A percentile compares a stretch with the other conserved stretches of the same genome.
Evolutionary conservation across 371 early-diverging fungal species (phyloP).

Genomic region (Zychaea mexicana): DNA sequence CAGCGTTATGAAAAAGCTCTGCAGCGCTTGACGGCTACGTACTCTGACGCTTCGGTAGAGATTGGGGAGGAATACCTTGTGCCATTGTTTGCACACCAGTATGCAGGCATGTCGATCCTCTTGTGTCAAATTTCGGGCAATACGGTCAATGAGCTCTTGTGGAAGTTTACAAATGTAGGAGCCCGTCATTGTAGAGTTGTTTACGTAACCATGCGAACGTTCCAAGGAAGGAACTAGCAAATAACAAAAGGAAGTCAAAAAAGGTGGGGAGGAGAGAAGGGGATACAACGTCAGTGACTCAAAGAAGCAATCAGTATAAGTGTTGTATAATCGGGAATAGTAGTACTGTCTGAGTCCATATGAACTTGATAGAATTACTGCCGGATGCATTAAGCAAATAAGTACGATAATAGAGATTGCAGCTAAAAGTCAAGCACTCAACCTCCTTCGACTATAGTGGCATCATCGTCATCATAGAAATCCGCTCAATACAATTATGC

Average conservation of each 20-base stretch:
- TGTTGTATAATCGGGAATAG: too few relatives aligned
- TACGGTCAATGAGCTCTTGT: conserved; percentile 4
- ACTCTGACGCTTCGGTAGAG: conserved; percentile 2
- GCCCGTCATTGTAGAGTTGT: not conserved
- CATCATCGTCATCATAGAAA: too few relatives aligned
- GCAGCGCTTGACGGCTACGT: not conserved
- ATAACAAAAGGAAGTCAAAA: not conserved
- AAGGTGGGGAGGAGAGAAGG: too few relatives aligned
- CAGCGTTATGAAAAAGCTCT: not conserved
- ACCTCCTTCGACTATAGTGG: too few relatives aligned
- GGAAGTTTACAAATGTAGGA: not conserved
- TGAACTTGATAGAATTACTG: too few relatives aligned
- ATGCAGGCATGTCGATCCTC: conserved; percentile 7
- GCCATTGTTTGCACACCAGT: conserved; percentile 4
- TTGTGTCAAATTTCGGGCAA: conserved; percentile 4
- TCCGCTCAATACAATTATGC: too few relatives aligned
- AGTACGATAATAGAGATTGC: too few relatives aligned
- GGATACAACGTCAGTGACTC: too few relatives aligned
- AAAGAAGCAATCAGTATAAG: too few relatives aligned
- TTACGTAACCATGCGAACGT: not conserved
- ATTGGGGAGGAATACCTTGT: not conserved
- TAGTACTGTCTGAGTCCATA: too few relatives aligned
- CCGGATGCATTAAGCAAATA: too few relatives aligned
- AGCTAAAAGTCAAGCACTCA: too few relatives aligned
- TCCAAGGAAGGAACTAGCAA: not conserved